Evolutionary conservation across 257 asterid species (phyloP), one percentile per base, ranked within the genome.

Genomic region (Przewalskia tangutica): DNA sequence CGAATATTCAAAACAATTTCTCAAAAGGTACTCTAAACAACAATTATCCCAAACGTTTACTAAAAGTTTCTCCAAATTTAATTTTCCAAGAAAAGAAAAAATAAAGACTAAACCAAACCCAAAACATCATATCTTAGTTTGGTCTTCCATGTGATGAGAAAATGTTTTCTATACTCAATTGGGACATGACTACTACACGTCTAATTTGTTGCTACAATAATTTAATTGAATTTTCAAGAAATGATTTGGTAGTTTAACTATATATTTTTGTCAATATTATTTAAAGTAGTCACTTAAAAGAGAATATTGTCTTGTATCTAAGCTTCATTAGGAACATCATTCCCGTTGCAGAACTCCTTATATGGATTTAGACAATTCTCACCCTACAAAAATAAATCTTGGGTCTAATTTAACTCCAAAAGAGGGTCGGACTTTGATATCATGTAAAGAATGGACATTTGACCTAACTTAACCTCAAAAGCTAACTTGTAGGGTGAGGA

Each of bases 111-210:
- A 8, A 17, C 34, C 27, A 68, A 68, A 42, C 12, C 77, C 51
- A 44, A 59, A 62, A 68, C n/a, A n/a, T 6, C 17, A 42, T 42
- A 68, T 68, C 17, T 42, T 68, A n/a, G 36, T n/a, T 68, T 42
- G 9, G 55, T 68, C 34, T 40, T 9, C 77, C 77, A 2, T 68
- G 55, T 42, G 36, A 68, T n/a, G 14, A 46, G 58, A 46, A 44
- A 42, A 27, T 44, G 51, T 44, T 46, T 7, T 71, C 18, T 48
- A 27, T 46, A 46, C 58, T 71, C 58, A 71, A 71, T 11, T 48
- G 79, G 79, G 59, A 44, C 79, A 73, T 71, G 79, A 46, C 59
- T 71, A 71, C 20, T 10, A 23, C 79, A 71, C 59, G 42, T 71
- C 79, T 13, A 48, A 73, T 23, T 48, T 48, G 40, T 23, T 48